Evolutionary conservation across 139 green algal genomes (phyloP).

Genomic region (Picochlorum sp.): DNA sequence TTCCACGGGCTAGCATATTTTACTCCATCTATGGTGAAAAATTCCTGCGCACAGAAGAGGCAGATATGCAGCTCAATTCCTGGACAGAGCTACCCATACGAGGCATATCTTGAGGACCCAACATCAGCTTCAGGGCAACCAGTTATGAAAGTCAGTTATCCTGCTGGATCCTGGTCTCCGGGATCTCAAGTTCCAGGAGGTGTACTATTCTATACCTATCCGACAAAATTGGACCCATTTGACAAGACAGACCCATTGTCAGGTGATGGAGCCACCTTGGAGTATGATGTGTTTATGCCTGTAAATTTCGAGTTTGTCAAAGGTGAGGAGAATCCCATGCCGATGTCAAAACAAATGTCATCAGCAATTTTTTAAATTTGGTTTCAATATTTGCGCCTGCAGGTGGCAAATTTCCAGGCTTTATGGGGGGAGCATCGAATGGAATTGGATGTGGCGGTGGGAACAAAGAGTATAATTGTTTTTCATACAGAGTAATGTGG

Average conservation of each 20-base stretch:
- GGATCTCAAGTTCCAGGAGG: not conserved
- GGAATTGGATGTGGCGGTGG: slow-evolving; percentile 11
- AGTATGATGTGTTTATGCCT: not conserved
- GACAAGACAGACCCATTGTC: not conserved
- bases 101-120: not conserved
- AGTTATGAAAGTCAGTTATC: slow-evolving; percentile 1
- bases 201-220: slow-evolving; percentile 10
- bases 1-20: slow-evolving; percentile 1
- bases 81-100: slow-evolving; percentile 2
- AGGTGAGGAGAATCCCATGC: too few species aligned
- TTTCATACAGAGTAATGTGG: slow-evolving; percentile 11
- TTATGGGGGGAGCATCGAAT: not conserved
- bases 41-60: not conserved
- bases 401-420: not conserved
- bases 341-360: too few species aligned
- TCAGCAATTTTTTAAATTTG: too few species aligned
- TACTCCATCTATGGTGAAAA: not conserved
- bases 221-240: not conserved
- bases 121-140: not conserved
- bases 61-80: not conserved
- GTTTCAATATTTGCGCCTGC: too few species aligned
- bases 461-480: not conserved
- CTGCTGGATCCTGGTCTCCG: slow-evolving; percentile 6
- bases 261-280: not conserved
- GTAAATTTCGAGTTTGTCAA: not conserved